Conservation (phyloP, 768 basidiomycete species). For the Chlorophyllum brunneum region DNA sequence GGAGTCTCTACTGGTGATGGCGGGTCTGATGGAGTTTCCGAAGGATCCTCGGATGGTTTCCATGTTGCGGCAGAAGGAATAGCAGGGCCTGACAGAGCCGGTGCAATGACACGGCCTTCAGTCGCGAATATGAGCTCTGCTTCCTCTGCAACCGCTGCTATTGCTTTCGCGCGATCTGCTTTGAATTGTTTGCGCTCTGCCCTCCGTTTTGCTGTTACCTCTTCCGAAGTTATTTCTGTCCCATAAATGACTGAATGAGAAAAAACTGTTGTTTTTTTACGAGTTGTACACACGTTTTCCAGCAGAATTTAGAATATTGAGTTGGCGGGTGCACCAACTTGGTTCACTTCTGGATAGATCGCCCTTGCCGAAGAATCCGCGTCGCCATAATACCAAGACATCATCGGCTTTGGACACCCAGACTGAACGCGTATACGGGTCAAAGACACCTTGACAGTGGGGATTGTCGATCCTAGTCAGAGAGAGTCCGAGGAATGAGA, state of each 20-base stretch:
- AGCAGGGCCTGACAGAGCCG: conserved; percentile 52
- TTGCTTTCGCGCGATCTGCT: conserved; percentile 83
- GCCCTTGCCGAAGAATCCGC: conserved; percentile 98
- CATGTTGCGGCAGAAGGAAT: conserved; percentile 83
- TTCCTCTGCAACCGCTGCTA: conserved; percentile 76
- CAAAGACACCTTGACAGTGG: conserved; percentile 73
- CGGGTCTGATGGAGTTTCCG: conserved; percentile 14
- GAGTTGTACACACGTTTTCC: conserved; percentile 49
- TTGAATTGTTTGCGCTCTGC: conserved; percentile 92
- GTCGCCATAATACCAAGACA: conserved; percentile 71
- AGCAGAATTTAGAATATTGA: conserved; percentile 57
- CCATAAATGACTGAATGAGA: not conserved
- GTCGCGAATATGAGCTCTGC: conserved; percentile 72
- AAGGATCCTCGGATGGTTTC: conserved; percentile 41
- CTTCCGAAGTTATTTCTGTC: conserved; percentile 80
- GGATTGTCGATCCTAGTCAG: conserved; percentile 63
- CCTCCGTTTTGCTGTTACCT: conserved; percentile 83
- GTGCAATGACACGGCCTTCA: conserved; percentile 62
- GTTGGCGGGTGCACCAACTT: conserved; percentile 81
- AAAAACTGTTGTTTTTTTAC: not conserved
- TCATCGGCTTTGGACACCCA: conserved; percentile 72
- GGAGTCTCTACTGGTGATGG: conserved; percentile 20
- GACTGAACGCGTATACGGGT: conserved; percentile 77
- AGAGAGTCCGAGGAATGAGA: conserved; percentile 56
- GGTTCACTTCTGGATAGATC: conserved; percentile 93